A percentile compares a stretch with the other conserved stretches of the same genome.
These are phyloP conservation scores for Jamesozyma piceae DNA, from an alignment of 805 yeast species.

Conservation along the genomic window DNA sequence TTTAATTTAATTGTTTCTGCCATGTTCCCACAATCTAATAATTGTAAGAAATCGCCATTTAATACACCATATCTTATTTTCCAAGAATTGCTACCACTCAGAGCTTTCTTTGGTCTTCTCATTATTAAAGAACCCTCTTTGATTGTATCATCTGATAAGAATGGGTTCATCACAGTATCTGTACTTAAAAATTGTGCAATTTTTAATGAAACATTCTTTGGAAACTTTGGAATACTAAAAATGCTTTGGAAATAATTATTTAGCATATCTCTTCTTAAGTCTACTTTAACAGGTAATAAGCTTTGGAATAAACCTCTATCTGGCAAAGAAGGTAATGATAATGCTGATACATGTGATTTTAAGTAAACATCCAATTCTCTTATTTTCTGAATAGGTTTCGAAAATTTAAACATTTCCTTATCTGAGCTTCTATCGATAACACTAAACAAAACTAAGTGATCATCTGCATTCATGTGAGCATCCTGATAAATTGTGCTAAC, in stretches of 20 bases:
- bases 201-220: slow-evolving; percentile 40
- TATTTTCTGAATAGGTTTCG: slow-evolving; percentile 56
- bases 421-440: slow-evolving; percentile 51
- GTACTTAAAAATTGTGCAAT: slow-evolving; percentile 60
- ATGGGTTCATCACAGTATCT: slow-evolving; percentile 56
- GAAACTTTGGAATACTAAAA: slow-evolving; percentile 48
- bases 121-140: slow-evolving; percentile 61
- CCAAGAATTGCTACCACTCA: slow-evolving; percentile 57
- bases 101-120: slow-evolving; percentile 40
- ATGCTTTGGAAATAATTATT: slow-evolving; percentile 52
- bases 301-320: slow-evolving; percentile 49
- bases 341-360: slow-evolving; percentile 43
- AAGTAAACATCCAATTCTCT: slow-evolving; percentile 50
- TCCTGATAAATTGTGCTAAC: slow-evolving; percentile 39
- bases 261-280: slow-evolving; percentile 44
- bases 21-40: slow-evolving; percentile 46
- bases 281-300: slow-evolving; percentile 53
- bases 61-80: slow-evolving; percentile 59
- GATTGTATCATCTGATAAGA: slow-evolving; percentile 40
- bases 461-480: slow-evolving; percentile 40
- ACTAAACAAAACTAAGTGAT: slow-evolving; percentile 51
- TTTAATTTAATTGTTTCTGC: slow-evolving; percentile 36
- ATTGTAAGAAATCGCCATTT: slow-evolving; percentile 47
- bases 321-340: slow-evolving; percentile 51
- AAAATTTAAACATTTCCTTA: slow-evolving; percentile 67